Percentiles rank a stretch among this genome's conserved stretches.
These are phyloP conservation scores for Russula vinacea DNA, from an alignment of 768 basidiomycete species.

Conservation along the genomic window DNA sequence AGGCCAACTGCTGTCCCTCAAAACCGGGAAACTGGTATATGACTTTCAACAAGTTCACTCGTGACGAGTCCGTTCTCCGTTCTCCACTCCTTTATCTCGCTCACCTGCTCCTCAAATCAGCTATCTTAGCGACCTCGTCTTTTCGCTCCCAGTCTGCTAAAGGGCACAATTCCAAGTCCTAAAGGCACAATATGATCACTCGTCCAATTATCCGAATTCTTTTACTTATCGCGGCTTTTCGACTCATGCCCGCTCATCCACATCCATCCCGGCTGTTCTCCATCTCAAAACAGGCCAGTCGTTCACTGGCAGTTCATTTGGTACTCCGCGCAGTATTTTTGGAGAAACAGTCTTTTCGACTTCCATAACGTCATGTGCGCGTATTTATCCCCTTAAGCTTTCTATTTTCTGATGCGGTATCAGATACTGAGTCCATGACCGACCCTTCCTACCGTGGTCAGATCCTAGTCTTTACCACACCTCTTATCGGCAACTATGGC, in stretches of 20 bases:
- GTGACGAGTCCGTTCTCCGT: constrained; percentile 68
- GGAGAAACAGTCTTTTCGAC: too few species aligned
- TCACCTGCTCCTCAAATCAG: constrained; percentile 40
- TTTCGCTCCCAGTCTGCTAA: constrained; percentile 58
- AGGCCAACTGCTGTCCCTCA: not conserved
- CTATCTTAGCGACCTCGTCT: constrained; percentile 89
- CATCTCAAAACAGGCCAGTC: constrained; percentile 94
- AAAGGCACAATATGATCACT: too few species aligned
- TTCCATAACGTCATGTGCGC: too few species aligned
- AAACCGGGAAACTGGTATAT: constrained; percentile 45
- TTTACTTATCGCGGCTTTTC: too few species aligned
- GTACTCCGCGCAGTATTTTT: constrained; percentile 79
- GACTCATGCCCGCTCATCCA: too few species aligned
- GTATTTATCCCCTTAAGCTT: too few species aligned
- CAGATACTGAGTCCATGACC: constrained; percentile 87
- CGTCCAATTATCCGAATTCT: too few species aligned
- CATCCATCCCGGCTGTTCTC: too few species aligned
- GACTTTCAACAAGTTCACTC: constrained; percentile 82
- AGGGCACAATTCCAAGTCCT: constrained; percentile 27
- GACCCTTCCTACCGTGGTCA: constrained; percentile 57
- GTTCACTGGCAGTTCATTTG: constrained; percentile 86
- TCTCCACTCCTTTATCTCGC: constrained; percentile 31
- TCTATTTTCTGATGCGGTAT: too few species aligned
- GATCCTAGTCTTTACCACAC: constrained; percentile 97
- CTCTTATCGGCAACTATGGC: constrained; percentile 98